Evolutionary conservation across 176 grass and related monocot genomes (phyloP).

Genomic region (Pharus latifolius): DNA sequence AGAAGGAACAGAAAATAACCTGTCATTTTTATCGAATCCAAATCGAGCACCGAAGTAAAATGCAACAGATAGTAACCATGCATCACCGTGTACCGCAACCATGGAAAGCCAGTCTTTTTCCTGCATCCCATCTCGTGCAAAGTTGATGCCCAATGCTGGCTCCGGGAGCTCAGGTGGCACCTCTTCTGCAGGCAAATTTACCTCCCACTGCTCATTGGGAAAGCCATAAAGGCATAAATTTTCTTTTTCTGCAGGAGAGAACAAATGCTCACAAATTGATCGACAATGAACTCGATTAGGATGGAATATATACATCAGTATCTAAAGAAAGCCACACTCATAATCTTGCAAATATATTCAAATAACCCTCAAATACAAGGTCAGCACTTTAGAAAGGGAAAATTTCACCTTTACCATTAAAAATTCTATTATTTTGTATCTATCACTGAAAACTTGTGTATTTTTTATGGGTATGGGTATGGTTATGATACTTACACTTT

Average conservation of each 20-base stretch:
- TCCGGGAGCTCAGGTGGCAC: conserved; percentile 94
- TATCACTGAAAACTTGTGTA: too few species aligned
- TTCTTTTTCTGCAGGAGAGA: conserved; percentile 69
- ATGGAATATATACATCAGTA: background rate
- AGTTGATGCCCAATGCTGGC: conserved; percentile 92
- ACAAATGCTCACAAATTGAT: conserved; percentile 1
- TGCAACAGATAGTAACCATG: conserved; percentile 89
- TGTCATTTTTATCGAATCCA: conserved; percentile 84
- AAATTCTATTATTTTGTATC: too few species aligned
- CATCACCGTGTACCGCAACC: conserved; percentile 90
- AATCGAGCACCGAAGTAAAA: conserved; percentile 97
- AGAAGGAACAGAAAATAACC: conserved; percentile 33
- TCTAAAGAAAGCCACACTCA: background rate
- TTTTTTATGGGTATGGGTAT: too few species aligned
- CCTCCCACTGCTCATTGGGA: conserved; percentile 91
- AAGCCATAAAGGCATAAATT: conserved; percentile 96
- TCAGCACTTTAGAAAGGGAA: background rate
- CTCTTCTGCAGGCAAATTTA: conserved; percentile 96
- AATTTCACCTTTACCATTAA: too few species aligned
- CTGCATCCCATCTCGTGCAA: conserved; percentile 94
- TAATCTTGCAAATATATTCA: background rate
- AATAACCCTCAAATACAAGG: background rate
- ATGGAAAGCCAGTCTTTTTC: conserved; percentile 95
- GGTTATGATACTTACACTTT: too few species aligned
- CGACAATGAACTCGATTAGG: background rate